Base-by-base conservation (phyloP, 2,329 filamentous ascomycete species). In the Colletotrichum musicola region DNA sequence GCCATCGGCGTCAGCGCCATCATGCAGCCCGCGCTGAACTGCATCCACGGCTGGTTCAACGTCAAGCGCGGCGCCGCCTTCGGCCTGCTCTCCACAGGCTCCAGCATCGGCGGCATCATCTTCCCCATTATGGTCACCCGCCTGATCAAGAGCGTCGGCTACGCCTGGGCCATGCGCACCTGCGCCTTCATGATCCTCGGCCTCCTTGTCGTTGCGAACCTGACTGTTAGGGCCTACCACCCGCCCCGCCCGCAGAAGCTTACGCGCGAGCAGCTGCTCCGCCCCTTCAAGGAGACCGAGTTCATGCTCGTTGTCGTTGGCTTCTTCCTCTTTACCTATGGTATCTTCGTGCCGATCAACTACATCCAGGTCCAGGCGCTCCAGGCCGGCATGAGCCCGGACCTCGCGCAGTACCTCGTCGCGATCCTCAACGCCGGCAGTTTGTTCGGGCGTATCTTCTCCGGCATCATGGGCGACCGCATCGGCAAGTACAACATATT, bases 401-500 rank as follows among this genome's bases (percentile, higher is more conserved):
- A 74, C 6, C 53, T 81, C 4, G 75, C 72, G 4, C 73, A 78
- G 30, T 81, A 81, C 57, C 71, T 82, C 5, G 62, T 82, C 2
- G 72, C 81, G 2, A 81, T 82, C 3, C 74, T 83, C 56, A 82
- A 82, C 68, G 78, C 79, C 0, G 79, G 74, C 3, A 77, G 77
- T 60, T 72, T 83, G 2, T 78, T 82, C 47, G 81, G 80, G 0
- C 78, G 80, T 14, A 50, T 81, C 2, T 61, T 74, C 9, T 74
- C 79, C 0, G 79, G 79, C 4, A 55, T 79, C 35, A 50, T 78
- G 10, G 77, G 77, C 4, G 82, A 83, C 72, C 72, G 61, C 49
- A 60, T 80, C 6, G 81, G 81, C 12, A 75, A 75, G 6, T 83
- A 78, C 75, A 83, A 83, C 70, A 74, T 80, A 30, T 81, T 83